phyloP scores from a whole-genome alignment of 371 early-diverging fungal genomes.

The Apophysomyces sp. region DNA sequence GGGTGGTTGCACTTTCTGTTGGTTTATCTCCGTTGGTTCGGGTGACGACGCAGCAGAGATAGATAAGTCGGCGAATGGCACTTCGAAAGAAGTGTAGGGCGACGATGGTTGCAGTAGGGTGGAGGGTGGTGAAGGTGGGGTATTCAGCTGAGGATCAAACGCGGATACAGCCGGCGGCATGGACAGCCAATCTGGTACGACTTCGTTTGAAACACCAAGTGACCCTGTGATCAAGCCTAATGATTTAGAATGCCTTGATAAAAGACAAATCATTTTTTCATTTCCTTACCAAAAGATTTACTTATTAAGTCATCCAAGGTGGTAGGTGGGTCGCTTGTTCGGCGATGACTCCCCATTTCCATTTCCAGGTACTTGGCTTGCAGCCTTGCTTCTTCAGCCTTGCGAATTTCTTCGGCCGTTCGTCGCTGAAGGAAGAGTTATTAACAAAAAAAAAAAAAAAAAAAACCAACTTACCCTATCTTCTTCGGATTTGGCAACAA shows the following conservation, averaged over 20 bases:
- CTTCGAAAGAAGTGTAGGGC: conserved; percentile 33
- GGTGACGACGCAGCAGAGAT: conserved; percentile 39
- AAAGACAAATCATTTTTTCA: not conserved
- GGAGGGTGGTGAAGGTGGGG: conserved; percentile 36
- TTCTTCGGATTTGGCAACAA: conserved; percentile 54
- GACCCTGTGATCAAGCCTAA: conserved; percentile 9
- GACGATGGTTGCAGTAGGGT: conserved; percentile 31
- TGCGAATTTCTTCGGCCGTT: conserved; percentile 45
- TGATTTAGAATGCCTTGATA: not conserved
- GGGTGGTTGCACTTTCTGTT: not conserved
- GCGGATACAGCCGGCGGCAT: not conserved
- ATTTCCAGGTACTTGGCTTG: conserved; percentile 46
- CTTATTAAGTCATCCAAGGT: conserved; percentile 23
- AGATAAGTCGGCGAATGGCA: conserved; percentile 42
- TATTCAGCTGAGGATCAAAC: conserved; percentile 12
- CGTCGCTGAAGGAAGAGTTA: conserved; percentile 24
- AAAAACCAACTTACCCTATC: conserved; percentile 38
- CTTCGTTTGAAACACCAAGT: conserved; percentile 10
- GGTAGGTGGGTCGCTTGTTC: conserved; percentile 23
- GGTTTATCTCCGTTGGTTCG: conserved; percentile 12
- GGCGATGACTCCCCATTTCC: conserved; percentile 19
- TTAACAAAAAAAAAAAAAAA: not conserved
- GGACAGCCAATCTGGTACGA: conserved; percentile 10
- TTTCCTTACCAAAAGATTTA: conserved; percentile 15
- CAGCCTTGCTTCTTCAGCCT: conserved; percentile 43